phyloP scores from a whole-genome alignment of 2,329 filamentous ascomycete genomes.

The Endocalyx cinctus region DNA sequence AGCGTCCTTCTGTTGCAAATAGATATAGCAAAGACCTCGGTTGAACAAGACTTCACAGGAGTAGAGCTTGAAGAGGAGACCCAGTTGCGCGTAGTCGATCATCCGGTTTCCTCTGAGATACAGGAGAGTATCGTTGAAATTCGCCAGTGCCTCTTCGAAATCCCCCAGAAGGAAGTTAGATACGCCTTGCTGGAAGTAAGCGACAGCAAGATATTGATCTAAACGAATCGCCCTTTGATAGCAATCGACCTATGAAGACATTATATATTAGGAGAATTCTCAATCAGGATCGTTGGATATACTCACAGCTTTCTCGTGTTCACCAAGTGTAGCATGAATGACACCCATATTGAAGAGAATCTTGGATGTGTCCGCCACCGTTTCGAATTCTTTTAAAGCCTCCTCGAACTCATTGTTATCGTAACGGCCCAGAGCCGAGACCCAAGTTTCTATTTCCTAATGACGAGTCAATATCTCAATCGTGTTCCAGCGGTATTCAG shows the following conservation, averaged over 20 bases:
- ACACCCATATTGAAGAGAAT: slow-evolving; percentile 98
- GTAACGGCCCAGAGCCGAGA: slow-evolving; percentile 82
- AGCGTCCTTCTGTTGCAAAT: slow-evolving; percentile 83
- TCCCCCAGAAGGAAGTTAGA: slow-evolving; percentile 97
- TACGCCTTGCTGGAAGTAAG: slow-evolving; percentile 97
- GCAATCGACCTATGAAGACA: slow-evolving; percentile 70
- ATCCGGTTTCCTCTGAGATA: slow-evolving; percentile 94
- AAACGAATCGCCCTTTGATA: slow-evolving; percentile 88
- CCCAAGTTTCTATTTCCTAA: slow-evolving; percentile 99
- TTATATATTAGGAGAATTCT: background rate
- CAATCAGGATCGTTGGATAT: background rate
- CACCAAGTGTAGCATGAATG: slow-evolving; percentile 91
- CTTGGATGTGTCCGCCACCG: slow-evolving; percentile 91
- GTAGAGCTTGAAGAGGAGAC: slow-evolving; percentile 91
- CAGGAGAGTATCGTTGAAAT: slow-evolving; percentile 96
- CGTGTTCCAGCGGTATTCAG: background rate
- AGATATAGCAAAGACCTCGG: slow-evolving; percentile 93
- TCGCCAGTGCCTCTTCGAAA: slow-evolving; percentile 93
- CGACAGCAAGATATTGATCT: slow-evolving; percentile 93
- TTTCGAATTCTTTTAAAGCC: slow-evolving; percentile 75
- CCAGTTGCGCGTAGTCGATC: slow-evolving; percentile 96
- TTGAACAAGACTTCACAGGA: slow-evolving; percentile 98
- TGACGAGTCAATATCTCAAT: slow-evolving; percentile 7
- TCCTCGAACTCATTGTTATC: slow-evolving; percentile 98
- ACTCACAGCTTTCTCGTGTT: slow-evolving; percentile 91